A percentile compares a stretch with the other conserved stretches of the same genome.
These are phyloP conservation scores for Leishmania arabica DNA, from an alignment of 208 protist genomes.

Conservation along the genomic window DNA sequence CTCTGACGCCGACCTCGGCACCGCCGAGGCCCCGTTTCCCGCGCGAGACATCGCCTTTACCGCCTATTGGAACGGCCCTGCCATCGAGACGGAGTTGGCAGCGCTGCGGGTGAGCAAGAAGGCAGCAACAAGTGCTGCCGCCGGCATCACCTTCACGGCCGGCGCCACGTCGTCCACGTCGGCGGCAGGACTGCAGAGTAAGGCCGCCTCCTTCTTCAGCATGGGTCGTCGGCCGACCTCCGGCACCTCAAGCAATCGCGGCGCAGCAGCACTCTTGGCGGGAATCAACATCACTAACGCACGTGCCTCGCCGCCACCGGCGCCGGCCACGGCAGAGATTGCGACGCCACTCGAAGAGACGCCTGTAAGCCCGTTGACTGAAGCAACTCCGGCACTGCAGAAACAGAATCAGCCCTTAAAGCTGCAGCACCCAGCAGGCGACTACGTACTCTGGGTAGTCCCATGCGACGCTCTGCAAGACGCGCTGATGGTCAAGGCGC, in stretches of 20 bases:
- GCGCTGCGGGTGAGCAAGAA: constrained; percentile 14
- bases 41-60: constrained; percentile 69
- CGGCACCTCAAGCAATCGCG: constrained; percentile 19
- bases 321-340: background rate
- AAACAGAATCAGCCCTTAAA: background rate
- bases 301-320: background rate
- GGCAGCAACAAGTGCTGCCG: background rate
- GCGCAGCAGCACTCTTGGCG: constrained; percentile 48
- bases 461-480: constrained; percentile 35
- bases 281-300: constrained; percentile 10
- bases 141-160: background rate
- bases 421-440: constrained; percentile 23
- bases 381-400: background rate
- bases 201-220: constrained; percentile 70
- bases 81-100: constrained; percentile 29
- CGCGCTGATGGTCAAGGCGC: constrained; percentile 28
- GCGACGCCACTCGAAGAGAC: background rate
- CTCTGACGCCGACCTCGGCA: constrained; percentile 27
- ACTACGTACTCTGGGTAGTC: constrained; percentile 31
- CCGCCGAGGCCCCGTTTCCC: constrained; percentile 17
- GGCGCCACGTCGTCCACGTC: constrained; percentile 2
- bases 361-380: background rate
- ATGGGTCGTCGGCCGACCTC: constrained; percentile 10
- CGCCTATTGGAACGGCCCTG: constrained; percentile 56
- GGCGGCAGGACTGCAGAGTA: constrained; percentile 25